Evolutionary conservation across 225 moss, liverwort and hornwort genomes (phyloP).

Genomic region (Antitrichia curtipendula): DNA sequence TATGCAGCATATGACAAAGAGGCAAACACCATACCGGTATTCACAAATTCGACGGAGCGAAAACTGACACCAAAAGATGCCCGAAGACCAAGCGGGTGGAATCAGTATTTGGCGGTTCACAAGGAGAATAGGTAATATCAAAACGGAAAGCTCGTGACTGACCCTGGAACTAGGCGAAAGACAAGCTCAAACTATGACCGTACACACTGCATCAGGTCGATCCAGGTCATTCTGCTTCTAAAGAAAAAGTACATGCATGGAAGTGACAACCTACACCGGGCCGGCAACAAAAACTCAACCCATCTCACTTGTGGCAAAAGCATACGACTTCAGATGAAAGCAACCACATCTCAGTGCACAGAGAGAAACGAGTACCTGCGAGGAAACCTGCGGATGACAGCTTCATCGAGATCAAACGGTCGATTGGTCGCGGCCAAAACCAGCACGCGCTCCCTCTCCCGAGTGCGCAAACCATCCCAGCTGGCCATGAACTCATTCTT

Average conservation of each 20-base stretch:
- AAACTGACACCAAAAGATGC: background rate
- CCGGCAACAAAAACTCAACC: background rate
- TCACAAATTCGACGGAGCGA: background rate
- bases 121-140: background rate
- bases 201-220: background rate
- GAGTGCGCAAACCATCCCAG: constrained; percentile 88
- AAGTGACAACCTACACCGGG: background rate
- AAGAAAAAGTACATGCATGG: background rate
- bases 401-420: constrained; percentile 96
- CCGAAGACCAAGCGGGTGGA: background rate
- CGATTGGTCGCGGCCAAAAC: constrained; percentile 92
- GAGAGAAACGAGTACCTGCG: constrained; percentile 39
- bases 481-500: constrained; percentile 98
- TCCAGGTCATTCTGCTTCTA: background rate
- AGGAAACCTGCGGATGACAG: constrained; percentile 86
- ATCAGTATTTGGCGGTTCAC: background rate
- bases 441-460: constrained; percentile 86
- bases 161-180: background rate
- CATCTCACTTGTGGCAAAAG: background rate
- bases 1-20: background rate
- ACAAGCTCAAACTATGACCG: background rate
- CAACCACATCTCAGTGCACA: background rate
- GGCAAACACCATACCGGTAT: background rate
- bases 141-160: background rate
- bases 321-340: background rate